phyloP scores from a whole-genome alignment of 257 asterid species.

The Fraxinus americana region DNA sequence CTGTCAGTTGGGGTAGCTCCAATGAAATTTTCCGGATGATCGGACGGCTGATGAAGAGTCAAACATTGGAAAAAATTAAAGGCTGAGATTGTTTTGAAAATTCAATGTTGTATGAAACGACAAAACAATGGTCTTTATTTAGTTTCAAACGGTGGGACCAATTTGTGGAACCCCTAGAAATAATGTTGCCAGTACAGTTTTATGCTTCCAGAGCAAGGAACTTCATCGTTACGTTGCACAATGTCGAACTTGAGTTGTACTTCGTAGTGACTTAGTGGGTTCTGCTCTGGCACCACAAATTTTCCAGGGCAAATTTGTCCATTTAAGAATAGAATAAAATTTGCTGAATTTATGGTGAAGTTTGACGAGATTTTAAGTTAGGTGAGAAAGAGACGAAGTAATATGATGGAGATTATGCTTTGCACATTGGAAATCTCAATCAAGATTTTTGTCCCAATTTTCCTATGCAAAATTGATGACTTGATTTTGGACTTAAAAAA shows the following conservation, averaged over 20 bases:
- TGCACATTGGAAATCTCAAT: no score
- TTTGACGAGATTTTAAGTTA: conserved; percentile 19
- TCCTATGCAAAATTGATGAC: no score
- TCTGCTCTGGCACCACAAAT: not conserved
- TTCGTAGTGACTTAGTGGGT: not conserved
- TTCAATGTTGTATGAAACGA: conserved; percentile 38
- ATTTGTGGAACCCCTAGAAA: conserved; percentile 21
- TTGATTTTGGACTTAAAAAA: no score
- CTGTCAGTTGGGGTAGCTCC: not conserved
- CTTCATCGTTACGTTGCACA: conserved; percentile 4
- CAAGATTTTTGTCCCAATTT: no score
- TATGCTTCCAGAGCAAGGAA: conserved; percentile 9
- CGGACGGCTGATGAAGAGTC: conserved; percentile 36
- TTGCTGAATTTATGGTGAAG: conserved; percentile 38
- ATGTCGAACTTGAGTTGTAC: not conserved
- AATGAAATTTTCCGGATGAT: conserved; percentile 26
- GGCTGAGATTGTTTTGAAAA: conserved; percentile 52
- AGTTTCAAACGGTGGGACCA: conserved; percentile 37
- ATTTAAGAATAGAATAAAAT: not conserved
- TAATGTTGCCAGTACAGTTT: conserved; percentile 25
- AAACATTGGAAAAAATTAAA: conserved; percentile 24
- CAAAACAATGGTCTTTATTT: conserved; percentile 39
- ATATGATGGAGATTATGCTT: no score
- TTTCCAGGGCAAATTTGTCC: not conserved
- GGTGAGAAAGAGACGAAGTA: conserved; percentile 29